Evolutionary conservation across 2,329 filamentous ascomycete species (phyloP).

Genomic region (Ophiocordyceps australis): DNA sequence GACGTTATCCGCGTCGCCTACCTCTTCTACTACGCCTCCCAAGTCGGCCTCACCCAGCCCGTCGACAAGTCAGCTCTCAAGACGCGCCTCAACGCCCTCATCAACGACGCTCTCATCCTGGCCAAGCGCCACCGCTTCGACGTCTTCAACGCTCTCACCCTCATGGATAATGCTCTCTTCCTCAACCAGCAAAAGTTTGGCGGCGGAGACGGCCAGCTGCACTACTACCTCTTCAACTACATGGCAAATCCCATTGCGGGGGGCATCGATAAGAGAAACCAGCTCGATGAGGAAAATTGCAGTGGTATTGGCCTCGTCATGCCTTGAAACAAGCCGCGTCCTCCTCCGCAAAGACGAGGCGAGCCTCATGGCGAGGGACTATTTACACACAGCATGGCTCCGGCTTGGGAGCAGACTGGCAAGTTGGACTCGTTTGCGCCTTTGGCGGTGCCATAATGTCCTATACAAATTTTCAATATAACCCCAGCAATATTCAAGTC

Average conservation of each 20-base stretch:
- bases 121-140: slow-evolving; percentile 77
- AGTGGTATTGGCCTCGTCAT: slow-evolving; percentile 86
- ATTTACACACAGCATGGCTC: too few relatives aligned
- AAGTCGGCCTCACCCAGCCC: slow-evolving; percentile 48
- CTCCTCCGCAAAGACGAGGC: too few relatives aligned
- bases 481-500: too few relatives aligned
- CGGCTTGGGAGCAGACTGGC: too few relatives aligned
- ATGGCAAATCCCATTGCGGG: slow-evolving; percentile 69
- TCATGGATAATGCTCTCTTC: slow-evolving; percentile 90
- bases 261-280: slow-evolving; percentile 65
- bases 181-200: slow-evolving; percentile 89
- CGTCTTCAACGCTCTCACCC: slow-evolving; percentile 87
- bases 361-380: too few relatives aligned
- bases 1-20: slow-evolving; percentile 76
- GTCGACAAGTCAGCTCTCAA: slow-evolving; percentile 44
- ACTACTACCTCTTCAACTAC: slow-evolving; percentile 98
- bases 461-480: too few relatives aligned
- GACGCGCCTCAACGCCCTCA: slow-evolving; percentile 59
- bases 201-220: slow-evolving; percentile 79
- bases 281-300: slow-evolving; percentile 56
- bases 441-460: too few relatives aligned
- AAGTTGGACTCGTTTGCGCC: too few relatives aligned
- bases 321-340: slow-evolving; percentile 27
- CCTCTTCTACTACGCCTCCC: slow-evolving; percentile 90
- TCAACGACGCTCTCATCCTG: slow-evolving; percentile 73